A percentile compares a stretch with the other conserved stretches of the same genome.
Conservation (phyloP, 2,329 filamentous ascomycete genomes). For the Fusarium sp. region DNA sequence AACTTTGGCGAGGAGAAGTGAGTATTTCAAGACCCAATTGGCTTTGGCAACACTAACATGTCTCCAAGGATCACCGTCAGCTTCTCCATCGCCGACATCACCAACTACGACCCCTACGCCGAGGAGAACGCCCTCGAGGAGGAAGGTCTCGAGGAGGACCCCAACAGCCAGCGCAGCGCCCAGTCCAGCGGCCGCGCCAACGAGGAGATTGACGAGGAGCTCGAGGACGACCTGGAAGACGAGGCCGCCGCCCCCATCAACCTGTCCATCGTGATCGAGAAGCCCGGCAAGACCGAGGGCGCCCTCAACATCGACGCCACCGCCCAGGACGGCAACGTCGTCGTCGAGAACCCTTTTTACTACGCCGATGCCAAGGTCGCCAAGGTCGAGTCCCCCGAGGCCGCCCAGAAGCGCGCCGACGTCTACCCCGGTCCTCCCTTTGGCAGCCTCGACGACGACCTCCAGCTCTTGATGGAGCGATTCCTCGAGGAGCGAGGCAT, state of each 20-base stretch:
- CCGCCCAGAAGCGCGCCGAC: constrained; percentile 79
- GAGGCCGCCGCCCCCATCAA: constrained; percentile 80
- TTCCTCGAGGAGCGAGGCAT: constrained; percentile 96
- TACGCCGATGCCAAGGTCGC: constrained; percentile 84
- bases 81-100: constrained; percentile 58
- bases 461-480: constrained; percentile 90
- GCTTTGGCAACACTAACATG: constrained; percentile 13
- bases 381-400: constrained; percentile 79
- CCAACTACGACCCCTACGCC: constrained; percentile 54
- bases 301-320: constrained; percentile 88
- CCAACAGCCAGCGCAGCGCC: constrained; percentile 65
- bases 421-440: constrained; percentile 94
- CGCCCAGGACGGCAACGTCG: constrained; percentile 86
- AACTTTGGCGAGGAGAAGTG: constrained; percentile 90
- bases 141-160: constrained; percentile 54
- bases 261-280: constrained; percentile 89
- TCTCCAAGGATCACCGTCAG: constrained; percentile 55
- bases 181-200: constrained; percentile 62
- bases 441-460: constrained; percentile 93
- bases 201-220: constrained; percentile 44
- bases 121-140: constrained; percentile 55
- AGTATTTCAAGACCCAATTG: constrained; percentile 48
- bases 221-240: constrained; percentile 64
- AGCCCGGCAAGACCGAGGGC: constrained; percentile 76
- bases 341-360: constrained; percentile 92